Percentiles rank a stretch among this genome's conserved stretches.
phyloP scores from a whole-genome alignment of 805 yeast genomes.

The Metschnikowia continentalis region DNA sequence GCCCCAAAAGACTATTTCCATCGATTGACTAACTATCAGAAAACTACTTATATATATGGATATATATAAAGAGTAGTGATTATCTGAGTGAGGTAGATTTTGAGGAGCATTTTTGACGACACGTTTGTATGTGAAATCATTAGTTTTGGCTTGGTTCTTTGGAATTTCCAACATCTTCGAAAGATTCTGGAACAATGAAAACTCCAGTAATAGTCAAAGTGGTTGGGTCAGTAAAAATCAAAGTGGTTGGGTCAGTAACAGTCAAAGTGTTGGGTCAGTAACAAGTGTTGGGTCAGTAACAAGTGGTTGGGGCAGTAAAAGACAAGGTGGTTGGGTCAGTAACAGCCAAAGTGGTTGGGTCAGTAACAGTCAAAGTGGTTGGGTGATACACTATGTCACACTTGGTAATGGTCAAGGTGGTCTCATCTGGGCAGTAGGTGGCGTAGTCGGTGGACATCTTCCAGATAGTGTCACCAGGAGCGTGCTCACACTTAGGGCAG shows the following conservation, averaged over 20 bases:
- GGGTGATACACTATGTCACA: conserved; percentile 26
- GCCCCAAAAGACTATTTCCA: no score
- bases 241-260: conserved; percentile 26
- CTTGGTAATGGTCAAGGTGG: conserved; percentile 29
- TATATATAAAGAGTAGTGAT: no score
- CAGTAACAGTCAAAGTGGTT: conserved; percentile 20
- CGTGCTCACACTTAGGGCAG: not conserved
- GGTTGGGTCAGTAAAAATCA: conserved; percentile 19
- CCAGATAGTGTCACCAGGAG: conserved; percentile 14
- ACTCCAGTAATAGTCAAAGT: conserved; percentile 29
- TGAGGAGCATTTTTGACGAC: no score
- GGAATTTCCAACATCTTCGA: no score
- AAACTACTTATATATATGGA: no score
- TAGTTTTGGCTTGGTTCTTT: no score
- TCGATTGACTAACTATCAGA: no score
- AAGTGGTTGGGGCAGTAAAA: conserved; percentile 27
- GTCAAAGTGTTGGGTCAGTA: no score
- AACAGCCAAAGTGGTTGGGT: conserved; percentile 27
- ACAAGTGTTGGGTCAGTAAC: conserved; percentile 18
- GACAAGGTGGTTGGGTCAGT: conserved; percentile 29
- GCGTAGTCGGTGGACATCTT: conserved; percentile 24
- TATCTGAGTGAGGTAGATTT: no score
- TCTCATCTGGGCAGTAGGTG: conserved; percentile 33
- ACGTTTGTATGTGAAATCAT: no score
- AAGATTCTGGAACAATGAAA: no score